Evolutionary conservation across 2,329 filamentous ascomycete genomes (phyloP), one percentile per base, ranked within the genome.

Genomic region (Aspergillus quadricinctus): DNA sequence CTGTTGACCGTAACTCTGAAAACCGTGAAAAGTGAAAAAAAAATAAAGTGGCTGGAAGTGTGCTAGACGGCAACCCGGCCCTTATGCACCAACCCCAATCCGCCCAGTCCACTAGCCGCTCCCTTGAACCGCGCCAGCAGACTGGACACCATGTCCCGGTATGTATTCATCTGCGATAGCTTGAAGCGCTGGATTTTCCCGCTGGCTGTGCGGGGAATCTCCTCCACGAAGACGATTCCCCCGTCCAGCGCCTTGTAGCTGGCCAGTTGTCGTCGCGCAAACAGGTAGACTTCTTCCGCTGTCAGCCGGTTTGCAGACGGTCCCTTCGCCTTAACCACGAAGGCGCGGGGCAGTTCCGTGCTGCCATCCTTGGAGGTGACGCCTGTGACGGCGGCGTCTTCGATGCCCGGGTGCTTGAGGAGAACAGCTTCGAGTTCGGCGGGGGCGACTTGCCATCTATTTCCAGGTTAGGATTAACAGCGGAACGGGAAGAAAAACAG

Each of bases 111-210:
- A 27, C 41, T 45, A 23, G 41, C 21, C 10, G 67, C 58, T 8
- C 64, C 57, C 6, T 64, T 61, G 40, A 65, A 66, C 25, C 62
- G 61, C 31, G 64, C 61, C 6, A 72, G 56, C 6, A 73, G 58
- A 5, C 67, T 71, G 3, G 68, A 64, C 10, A 74, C 65, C 57
- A 75, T 70, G 43, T 73, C 70, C 2, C 72, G 66, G 55, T 75
- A 74, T 10, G 66, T 60, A 54, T 74, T 74, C 72, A 75, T 74
- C 61, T 74, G 70, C 2, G 69, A 61, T 27, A 76, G 64, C 55
- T 69, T 73, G 65, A 73, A 74, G 7, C 75, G 69, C 56, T 77
- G 70, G 50, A 81, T 79, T 67, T 82, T 82, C 14, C 80, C 80
- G 56, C 78, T 79, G 0, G 77, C 69, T 2, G 77, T 78, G 49